A percentile compares a stretch with the other conserved stretches of the same genome.
Evolutionary conservation across 169 alveolate genomes (phyloP).

Genomic region (Miamiensis avidus): DNA sequence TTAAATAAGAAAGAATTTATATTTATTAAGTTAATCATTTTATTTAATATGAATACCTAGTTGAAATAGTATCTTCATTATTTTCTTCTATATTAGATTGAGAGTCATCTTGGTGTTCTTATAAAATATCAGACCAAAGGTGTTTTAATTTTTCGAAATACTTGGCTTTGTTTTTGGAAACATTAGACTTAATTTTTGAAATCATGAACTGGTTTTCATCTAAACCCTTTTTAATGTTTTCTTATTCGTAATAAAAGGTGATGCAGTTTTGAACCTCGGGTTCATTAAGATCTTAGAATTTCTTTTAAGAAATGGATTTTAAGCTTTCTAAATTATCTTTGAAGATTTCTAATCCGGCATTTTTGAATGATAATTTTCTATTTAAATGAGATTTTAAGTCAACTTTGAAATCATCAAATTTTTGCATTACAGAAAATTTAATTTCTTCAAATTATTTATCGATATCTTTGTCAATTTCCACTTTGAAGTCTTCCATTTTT

Average conservation of each 20-base stretch:
- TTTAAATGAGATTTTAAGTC: background rate
- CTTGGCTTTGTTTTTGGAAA: background rate
- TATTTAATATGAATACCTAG: too few relatives aligned
- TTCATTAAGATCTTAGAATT: background rate
- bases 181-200: background rate
- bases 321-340: too few relatives aligned
- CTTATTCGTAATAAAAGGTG: background rate
- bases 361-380: background rate
- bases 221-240: background rate
- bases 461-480: background rate
- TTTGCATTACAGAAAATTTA: too few relatives aligned
- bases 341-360: background rate
- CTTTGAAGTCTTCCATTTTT: background rate
- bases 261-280: background rate
- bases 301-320: background rate
- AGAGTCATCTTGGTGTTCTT: background rate
- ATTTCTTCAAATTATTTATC: background rate
- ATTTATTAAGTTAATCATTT: too few relatives aligned
- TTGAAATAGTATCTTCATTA: background rate
- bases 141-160: background rate
- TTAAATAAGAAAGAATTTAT: too few relatives aligned
- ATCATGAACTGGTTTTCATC: background rate
- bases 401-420: background rate
- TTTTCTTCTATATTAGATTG: background rate
- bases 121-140: background rate